Evolutionary conservation across 106 monocot species (phyloP), one percentile per base, ranked within the genome.

Genomic region (Allium sativum): DNA sequence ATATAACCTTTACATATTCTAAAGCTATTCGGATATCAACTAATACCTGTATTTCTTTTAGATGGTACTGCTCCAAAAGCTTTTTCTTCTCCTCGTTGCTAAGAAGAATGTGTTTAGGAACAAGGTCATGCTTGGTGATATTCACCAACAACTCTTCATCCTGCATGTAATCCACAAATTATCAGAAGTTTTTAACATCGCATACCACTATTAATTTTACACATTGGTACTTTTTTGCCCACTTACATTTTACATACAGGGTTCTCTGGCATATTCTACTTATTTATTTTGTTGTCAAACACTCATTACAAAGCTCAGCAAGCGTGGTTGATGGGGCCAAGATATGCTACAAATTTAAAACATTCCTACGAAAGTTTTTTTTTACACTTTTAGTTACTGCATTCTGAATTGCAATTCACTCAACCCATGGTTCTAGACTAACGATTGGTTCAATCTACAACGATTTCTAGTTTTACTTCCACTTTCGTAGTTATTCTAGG

Each of bases 31-130:
- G 3, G 40, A 31, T 13, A 12, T 16, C 8, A 1, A 7, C 1
- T 15, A 11, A 10, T 72, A 84, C 88, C 78, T 88, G 84, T 44
- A 78, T 84, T 81, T 89, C 84, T 63, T 89, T 89, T 20, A 89
- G 52, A 62, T 81, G 81, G 57, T 89, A 89, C 10, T 71, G 77
- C 68, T 84, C 70, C 68, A 89, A 55, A 50, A 89, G 58, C 43
- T 72, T 73, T 61, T 78, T 71, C 78, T 89, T 89, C 65, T 89
- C 89, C 46, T 81, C 78, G 50, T 67, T 65, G 13, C 67, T 74
- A 21, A 89, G 84, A 45, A 81, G 56, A 51, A 76, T 70, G 68
- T 89, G 89, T 31, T 78, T 78, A 15, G 89, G 81, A 56, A 89
- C 81, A 46, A 89, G 84, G 59, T 69, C 70, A 77, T 89, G 89